phyloP scores from a whole-genome alignment of 2,329 filamentous ascomycete genomes.

The Atkinsonella texensis region DNA sequence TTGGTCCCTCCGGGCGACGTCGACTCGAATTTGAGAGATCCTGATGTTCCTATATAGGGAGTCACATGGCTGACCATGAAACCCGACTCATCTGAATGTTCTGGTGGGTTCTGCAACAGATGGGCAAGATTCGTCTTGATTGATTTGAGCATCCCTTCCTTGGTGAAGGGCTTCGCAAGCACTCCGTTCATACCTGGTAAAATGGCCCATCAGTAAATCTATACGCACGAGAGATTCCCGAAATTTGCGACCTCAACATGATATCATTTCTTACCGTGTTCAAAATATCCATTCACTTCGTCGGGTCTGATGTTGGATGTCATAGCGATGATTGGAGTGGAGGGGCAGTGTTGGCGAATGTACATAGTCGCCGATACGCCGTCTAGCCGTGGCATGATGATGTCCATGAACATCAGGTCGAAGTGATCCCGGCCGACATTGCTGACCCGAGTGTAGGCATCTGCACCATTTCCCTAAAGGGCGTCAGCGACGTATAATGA shows the following conservation, averaged over 20 bases:
- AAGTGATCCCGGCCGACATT: constrained; percentile 34
- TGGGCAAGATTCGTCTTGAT: constrained; percentile 82
- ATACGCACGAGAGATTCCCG: background rate
- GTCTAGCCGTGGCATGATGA: constrained; percentile 95
- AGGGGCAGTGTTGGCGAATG: constrained; percentile 74
- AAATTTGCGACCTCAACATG: background rate
- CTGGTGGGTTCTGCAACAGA: constrained; percentile 56
- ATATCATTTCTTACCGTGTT: constrained; percentile 58
- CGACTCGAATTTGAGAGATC: constrained; percentile 37
- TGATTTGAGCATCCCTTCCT: constrained; percentile 71
- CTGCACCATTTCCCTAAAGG: constrained; percentile 56
- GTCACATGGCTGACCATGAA: constrained; percentile 22
- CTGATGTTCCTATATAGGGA: constrained; percentile 23
- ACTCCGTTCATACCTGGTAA: constrained; percentile 87
- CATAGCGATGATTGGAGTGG: constrained; percentile 91
- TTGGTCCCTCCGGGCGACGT: constrained; percentile 35
- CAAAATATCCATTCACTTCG: constrained; percentile 94
- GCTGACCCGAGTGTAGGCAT: constrained; percentile 78
- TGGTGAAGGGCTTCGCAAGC: constrained; percentile 90
- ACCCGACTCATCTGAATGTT: constrained; percentile 26
- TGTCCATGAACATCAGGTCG: constrained; percentile 74
- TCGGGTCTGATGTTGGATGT: constrained; percentile 96
- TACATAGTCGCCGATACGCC: constrained; percentile 90
- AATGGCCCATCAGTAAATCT: background rate
- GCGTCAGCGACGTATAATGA: constrained; percentile 6